phyloP scores from a whole-genome alignment of 192 early-diverging fungal genomes.

The Spinellus fusiger region DNA sequence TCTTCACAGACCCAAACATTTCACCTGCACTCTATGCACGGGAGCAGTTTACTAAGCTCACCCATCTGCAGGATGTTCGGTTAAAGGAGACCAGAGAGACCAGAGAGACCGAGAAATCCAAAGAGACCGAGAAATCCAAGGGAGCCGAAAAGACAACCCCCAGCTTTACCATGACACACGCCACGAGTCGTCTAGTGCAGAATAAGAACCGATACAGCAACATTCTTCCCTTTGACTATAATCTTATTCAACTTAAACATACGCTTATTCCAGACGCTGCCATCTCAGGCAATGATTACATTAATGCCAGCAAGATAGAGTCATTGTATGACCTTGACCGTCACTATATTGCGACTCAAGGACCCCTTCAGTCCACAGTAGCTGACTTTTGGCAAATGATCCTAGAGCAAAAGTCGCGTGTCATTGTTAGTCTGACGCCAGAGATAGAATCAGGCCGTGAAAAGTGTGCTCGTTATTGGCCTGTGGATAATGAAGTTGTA shows the following conservation, averaged over 20 bases:
- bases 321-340: conserved; percentile 28
- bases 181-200: too few species aligned
- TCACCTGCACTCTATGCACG: too few species aligned
- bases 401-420: conserved; percentile 62
- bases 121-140: conserved; percentile 13
- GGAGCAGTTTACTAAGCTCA: too few species aligned
- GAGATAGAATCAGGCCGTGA: conserved; percentile 57
- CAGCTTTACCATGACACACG: too few species aligned
- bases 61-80: too few species aligned
- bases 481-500: conserved; percentile 35
- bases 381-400: conserved; percentile 91
- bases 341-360: conserved; percentile 84
- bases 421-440: conserved; percentile 86
- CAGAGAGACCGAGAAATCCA: conserved; percentile 5
- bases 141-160: neutral
- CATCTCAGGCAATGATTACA: conserved; percentile 35
- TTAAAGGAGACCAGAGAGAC: too few species aligned
- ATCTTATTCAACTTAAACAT: conserved; percentile 9
- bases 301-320: conserved; percentile 78
- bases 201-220: too few species aligned
- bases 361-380: conserved; percentile 69
- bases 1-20: too few species aligned
- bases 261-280: too few species aligned
- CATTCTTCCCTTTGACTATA: conserved; percentile 15
- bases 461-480: conserved; percentile 91